Evolutionary conservation across 805 yeast genomes (phyloP), one percentile per base, ranked within the genome.

Genomic region (Candida sithepensis): DNA sequence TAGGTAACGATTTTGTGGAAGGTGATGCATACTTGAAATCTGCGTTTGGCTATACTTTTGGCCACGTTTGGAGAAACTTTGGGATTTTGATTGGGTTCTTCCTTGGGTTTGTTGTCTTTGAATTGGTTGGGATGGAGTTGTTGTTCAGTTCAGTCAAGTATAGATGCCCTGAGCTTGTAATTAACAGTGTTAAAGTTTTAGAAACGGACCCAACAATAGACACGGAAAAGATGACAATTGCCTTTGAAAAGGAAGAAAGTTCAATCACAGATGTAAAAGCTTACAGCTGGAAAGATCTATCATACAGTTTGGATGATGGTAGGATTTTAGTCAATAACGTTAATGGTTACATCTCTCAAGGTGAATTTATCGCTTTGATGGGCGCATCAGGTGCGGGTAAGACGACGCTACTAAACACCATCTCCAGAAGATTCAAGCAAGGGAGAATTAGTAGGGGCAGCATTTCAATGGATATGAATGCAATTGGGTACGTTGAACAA

Each of bases 21-120:
- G 95, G 94, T 52, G 82, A 79, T 56, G 64, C 63, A 26, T 86
- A 82, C 59, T 47, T 87, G 41, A 51, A 50, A 9, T 58, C 52
- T 13, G 62, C 79, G 16, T 85, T 61, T 61, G 63, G 64, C 33
- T 86, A 81, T 68, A 61, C 56, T 28, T 76, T 72, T 58, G 51
- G 65, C 7, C 71, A 67, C 44, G 59, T 61, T 34, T 67, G 71
- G 71, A 56, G 71, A 51, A 67, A 67, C 55, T 57, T 66, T 24
- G 70, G 69, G 14, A 66, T 67, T 22, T 42, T 63, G 18, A 52
- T 65, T 42, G 62, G 52, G 4, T 59, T 61, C 43, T 28, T 44
- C n/a, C n/a, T 57, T n/a, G 59, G 55, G 12, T 51, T 59, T 41
- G 20, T 55, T 3, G 42, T 40, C 19, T 38, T 63, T 30, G 53